Percentiles rank a stretch among this genome's conserved stretches.
Evolutionary conservation across 2,329 filamentous ascomycete genomes (phyloP).

Genomic region (Exserohilum rostratum): DNA sequence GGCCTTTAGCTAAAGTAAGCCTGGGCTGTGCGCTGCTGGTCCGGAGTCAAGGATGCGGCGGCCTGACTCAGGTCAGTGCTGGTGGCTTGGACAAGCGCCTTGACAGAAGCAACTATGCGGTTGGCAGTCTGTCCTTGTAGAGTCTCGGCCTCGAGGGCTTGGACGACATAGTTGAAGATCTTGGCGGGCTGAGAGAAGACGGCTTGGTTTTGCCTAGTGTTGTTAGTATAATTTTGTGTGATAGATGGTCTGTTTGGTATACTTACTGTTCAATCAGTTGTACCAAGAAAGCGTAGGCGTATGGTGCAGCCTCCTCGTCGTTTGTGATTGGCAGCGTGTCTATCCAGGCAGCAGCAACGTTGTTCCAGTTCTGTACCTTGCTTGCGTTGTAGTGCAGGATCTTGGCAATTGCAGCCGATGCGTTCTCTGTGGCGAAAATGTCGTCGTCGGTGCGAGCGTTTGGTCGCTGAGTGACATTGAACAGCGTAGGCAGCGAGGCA

Average conservation of each 20-base stretch:
- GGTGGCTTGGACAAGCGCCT: slow-evolving; percentile 75
- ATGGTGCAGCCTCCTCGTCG: slow-evolving; percentile 96
- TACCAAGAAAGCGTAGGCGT: slow-evolving; percentile 89
- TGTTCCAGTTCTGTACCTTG: slow-evolving; percentile 76
- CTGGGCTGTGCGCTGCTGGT: slow-evolving; percentile 79
- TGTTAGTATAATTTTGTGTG: not conserved
- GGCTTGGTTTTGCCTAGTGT: slow-evolving; percentile 77
- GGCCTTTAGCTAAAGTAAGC: slow-evolving; percentile 71
- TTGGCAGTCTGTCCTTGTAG: slow-evolving; percentile 82
- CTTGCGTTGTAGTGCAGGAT: slow-evolving; percentile 87
- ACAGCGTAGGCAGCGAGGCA: slow-evolving; percentile 78
- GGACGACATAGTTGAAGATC: slow-evolving; percentile 82
- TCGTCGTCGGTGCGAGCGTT: slow-evolving; percentile 90
- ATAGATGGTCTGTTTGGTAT: not conserved
- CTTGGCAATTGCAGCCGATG: slow-evolving; percentile 94
- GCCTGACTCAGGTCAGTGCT: slow-evolving; percentile 78
- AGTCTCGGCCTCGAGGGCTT: slow-evolving; percentile 89
- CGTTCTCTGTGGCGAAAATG: slow-evolving; percentile 96
- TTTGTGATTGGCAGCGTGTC: slow-evolving; percentile 90
- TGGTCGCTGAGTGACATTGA: slow-evolving; percentile 80
- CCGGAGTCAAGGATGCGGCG: slow-evolving; percentile 74
- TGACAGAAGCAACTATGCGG: slow-evolving; percentile 77
- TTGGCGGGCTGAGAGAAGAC: slow-evolving; percentile 79
- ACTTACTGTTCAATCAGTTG: slow-evolving; percentile 94
- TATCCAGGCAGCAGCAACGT: slow-evolving; percentile 83